Base-by-base conservation (phyloP, 345 rosid genomes). In the Citrus sinensis region DNA sequence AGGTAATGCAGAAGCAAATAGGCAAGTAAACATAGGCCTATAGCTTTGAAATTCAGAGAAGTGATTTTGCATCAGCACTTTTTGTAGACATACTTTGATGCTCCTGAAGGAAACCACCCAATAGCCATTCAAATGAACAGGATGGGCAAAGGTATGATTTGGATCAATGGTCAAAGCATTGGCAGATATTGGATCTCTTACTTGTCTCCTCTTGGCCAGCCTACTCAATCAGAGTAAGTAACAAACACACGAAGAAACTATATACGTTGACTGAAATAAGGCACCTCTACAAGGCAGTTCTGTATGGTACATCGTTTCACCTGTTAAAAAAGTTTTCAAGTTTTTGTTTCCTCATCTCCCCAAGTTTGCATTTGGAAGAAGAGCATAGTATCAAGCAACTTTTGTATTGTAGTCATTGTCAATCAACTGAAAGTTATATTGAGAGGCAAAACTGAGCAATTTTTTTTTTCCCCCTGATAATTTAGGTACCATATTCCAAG, bases 401-500 rank as follows among this genome's bases (percentile, higher is more conserved):
- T 10, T 42, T 42, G 49, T 2, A 42, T 42, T 42, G 49, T 10
- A 42, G 49, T 10, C 49, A 42, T 10, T 42, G 49, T 9, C 49
- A 42, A 42, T 42, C 14, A 42, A 42, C 49, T 61, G 16, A 60
- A 55, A 42, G 63, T 29, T 34, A 32, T 74, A 32, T 37, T 8
- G 40, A 66, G 39, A 62, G 14, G 17, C 56, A 51, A 51, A 49
- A 60, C 69, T 20, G 1, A 5, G 9, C 49, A 42, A 42, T 2
- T 10, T 42, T 10, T 9, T 0, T 16, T 20, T 13, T 0, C 30
- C 7, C 7, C 63, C 64, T 9, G 20, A 63, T 30, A 54, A 71
- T 64, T 64, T 82, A 91, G 94, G 85, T 95, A 92, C 79, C 99
- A 93, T 79, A 87, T 95, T 80, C 98, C 99, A 61, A 89, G 97